A percentile compares a stretch with the other conserved stretches of the same genome.
Evolutionary conservation across 2,329 filamentous ascomycete genomes (phyloP).

Genomic region (Rasamsonia emersonii): DNA sequence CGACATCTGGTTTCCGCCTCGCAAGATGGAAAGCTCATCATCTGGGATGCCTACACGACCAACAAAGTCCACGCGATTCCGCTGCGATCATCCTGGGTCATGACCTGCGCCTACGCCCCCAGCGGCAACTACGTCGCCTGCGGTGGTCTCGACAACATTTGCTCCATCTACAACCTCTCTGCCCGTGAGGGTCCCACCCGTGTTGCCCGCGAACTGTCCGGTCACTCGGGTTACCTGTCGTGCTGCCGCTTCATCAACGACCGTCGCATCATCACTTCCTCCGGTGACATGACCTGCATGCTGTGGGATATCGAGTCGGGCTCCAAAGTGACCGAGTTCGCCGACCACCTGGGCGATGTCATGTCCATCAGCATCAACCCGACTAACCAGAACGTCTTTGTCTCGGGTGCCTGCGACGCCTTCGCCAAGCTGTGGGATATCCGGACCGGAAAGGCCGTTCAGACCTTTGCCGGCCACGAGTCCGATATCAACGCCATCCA

Average conservation of each 20-base stretch:
- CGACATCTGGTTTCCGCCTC: slow-evolving; percentile 95
- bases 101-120: slow-evolving; percentile 98
- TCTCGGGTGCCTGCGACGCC: slow-evolving; percentile 96
- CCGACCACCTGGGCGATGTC: slow-evolving; percentile 94
- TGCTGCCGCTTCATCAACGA: slow-evolving; percentile 99
- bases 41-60: slow-evolving; percentile 99
- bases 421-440: slow-evolving; percentile 99
- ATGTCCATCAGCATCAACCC: slow-evolving; percentile 99
- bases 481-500: slow-evolving; percentile 99
- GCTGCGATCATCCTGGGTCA: slow-evolving; percentile 96
- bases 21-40: slow-evolving; percentile 98
- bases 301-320: slow-evolving; percentile 99
- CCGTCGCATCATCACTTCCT: slow-evolving; percentile 93
- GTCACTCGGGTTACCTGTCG: slow-evolving; percentile 92
- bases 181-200: slow-evolving; percentile 94
- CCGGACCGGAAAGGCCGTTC: slow-evolving; percentile 92
- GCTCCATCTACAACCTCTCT: slow-evolving; percentile 98
- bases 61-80: slow-evolving; percentile 99
- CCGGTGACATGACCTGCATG: slow-evolving; percentile 99
- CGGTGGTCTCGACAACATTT: slow-evolving; percentile 98
- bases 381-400: slow-evolving; percentile 97
- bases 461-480: slow-evolving; percentile 97
- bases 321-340: slow-evolving; percentile 94
- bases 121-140: slow-evolving; percentile 98
- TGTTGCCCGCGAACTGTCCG: slow-evolving; percentile 89